Conservation (phyloP, 139 green algal genomes). For the Prasinococcaceae sp. region DNA sequence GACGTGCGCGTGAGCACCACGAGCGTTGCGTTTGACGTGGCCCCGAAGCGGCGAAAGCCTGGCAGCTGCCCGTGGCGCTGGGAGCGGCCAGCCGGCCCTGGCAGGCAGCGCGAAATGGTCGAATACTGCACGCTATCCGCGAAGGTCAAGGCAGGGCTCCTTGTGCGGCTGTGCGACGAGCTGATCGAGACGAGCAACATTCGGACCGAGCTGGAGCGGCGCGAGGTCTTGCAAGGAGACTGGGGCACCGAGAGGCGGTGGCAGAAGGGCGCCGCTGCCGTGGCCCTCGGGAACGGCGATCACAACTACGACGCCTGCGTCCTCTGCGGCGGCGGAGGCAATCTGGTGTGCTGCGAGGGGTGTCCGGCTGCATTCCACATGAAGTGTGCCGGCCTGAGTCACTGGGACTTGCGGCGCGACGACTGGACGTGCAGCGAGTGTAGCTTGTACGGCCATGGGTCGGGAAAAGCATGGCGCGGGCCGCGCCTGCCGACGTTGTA, state of each 20-base stretch:
- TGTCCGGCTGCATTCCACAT: constrained; percentile 80
- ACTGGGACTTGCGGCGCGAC: too few relatives aligned
- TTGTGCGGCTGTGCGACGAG: constrained; percentile 4
- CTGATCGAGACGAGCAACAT: constrained; percentile 38
- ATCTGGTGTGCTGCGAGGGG: constrained; percentile 75
- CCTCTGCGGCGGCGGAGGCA: constrained; percentile 58
- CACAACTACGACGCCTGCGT: constrained; percentile 44
- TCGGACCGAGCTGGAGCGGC: constrained; percentile 46
- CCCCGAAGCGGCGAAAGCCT: neutral
- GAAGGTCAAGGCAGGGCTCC: constrained; percentile 1
- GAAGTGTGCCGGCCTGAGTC: constrained; percentile 49
- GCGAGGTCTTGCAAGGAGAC: constrained; percentile 39
- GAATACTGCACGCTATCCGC: constrained; percentile 10
- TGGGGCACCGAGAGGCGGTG: constrained; percentile 22
- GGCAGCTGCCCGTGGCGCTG: too few relatives aligned
- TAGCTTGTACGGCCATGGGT: too few relatives aligned
- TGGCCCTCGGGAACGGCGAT: too few relatives aligned
- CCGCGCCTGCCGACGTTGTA: too few relatives aligned
- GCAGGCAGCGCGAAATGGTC: too few relatives aligned
- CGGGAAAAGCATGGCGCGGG: too few relatives aligned
- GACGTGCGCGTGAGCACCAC: neutral
- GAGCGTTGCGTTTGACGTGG: neutral
- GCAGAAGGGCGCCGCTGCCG: too few relatives aligned
- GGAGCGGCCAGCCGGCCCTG: too few relatives aligned
- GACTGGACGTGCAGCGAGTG: too few relatives aligned